Conservation (phyloP, 805 yeast species). For the Scheffersomyces stipitis region DNA sequence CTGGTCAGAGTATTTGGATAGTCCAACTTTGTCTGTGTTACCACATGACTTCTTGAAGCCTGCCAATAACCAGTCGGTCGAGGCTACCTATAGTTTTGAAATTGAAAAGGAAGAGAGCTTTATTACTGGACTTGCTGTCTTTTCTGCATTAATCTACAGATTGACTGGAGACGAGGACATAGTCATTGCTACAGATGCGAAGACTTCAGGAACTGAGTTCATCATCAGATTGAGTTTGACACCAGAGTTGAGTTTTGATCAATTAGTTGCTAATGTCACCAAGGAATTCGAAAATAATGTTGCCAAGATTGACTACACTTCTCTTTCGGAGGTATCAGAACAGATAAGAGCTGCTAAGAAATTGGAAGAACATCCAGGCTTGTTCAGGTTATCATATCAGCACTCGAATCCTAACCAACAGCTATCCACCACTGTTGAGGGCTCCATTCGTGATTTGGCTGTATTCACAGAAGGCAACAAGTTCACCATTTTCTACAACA, state of each 20-base stretch:
- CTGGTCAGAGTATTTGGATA: conserved; percentile 69
- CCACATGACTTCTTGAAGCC: conserved; percentile 89
- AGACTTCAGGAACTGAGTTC: conserved; percentile 40
- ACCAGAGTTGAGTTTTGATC: conserved; percentile 52
- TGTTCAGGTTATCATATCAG: conserved; percentile 63
- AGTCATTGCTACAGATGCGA: conserved; percentile 69
- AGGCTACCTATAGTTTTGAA: conserved; percentile 49
- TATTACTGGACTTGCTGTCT: conserved; percentile 59
- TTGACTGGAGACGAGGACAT: conserved; percentile 94
- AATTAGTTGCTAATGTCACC: conserved; percentile 48
- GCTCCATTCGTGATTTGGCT: conserved; percentile 66
- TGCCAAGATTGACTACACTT: conserved; percentile 40
- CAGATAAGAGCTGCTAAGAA: conserved; percentile 49
- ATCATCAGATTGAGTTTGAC: conserved; percentile 64
- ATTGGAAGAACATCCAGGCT: conserved; percentile 58
- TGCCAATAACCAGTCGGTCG: conserved; percentile 61
- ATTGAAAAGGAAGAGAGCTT: conserved; percentile 32
- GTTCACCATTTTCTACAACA: conserved; percentile 64
- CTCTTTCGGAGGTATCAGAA: conserved; percentile 56
- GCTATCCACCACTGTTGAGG: conserved; percentile 47
- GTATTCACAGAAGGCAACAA: conserved; percentile 37
- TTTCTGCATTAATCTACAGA: conserved; percentile 70
- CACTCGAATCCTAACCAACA: conserved; percentile 40
- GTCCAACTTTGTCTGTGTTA: conserved; percentile 80
- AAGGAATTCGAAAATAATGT: conserved; percentile 37